Base-by-base conservation (phyloP, 345 rosid genomes). In the Tarenaya hassleriana region DNA sequence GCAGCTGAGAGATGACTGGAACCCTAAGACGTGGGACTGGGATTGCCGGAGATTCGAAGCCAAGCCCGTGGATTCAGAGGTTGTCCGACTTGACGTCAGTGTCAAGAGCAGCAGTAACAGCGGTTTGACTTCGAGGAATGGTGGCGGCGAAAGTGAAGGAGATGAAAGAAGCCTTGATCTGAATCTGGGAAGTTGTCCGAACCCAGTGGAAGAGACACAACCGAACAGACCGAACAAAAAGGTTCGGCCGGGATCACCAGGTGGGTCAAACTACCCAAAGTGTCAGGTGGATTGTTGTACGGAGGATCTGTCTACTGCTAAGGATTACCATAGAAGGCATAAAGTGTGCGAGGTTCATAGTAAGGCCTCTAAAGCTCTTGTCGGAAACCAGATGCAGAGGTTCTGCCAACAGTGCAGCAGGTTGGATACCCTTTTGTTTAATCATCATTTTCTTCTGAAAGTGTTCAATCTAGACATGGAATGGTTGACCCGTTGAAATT, bases 331-430 rank as follows among this genome's bases (percentile, higher is more conserved):
- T 34, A 84, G 97, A 43, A 76, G 97, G 15, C 97, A 86, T 73
- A 89, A 83, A 64, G 97, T 89, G 10, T 89, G 97, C 35, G 82
- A 83, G 62, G 55, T 65, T 71, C 97, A 89, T 52, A 89, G 97
- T 72, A 89, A 89, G 71, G 70, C 89, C 52, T 68, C 83, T 4
- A 76, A 83, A 59, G 89, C 95, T 44, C 75, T 77, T 1, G 90
- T 89, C 27, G 83, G 77, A 35, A 83, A 81, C 47, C 97, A 83
- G 75, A 79, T 89, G 95, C 97, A 89, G 75, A 79, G 97, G 77
- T 89, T 89, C 33, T 89, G 97, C 69, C 97, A 89, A 68, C 97
- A 89, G 82, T 89, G 97, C 53, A 89, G 97, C 90, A 83, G 97
- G 97, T 89, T 21, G 19, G 7, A 29, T 12, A 37, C 12, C n/a